Evolutionary conservation across 2,329 filamentous ascomycete genomes (phyloP).

Genomic region (Colletotrichum neosansevieriae): DNA sequence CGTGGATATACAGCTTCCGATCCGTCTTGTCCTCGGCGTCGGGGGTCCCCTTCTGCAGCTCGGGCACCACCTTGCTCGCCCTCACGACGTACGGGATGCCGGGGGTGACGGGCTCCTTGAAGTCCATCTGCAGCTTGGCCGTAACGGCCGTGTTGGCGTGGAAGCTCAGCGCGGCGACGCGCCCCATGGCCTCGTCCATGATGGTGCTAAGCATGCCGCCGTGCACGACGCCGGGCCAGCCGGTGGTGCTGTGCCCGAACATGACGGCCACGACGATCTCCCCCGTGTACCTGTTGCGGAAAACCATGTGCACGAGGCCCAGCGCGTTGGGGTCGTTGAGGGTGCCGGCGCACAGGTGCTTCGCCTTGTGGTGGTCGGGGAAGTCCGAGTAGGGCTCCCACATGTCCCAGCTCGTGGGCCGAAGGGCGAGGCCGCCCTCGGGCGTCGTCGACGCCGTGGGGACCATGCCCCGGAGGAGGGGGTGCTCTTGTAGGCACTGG

Average conservation of each 20-base stretch:
- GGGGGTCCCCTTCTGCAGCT: slow-evolving; percentile 13
- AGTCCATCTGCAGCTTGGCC: slow-evolving; percentile 32
- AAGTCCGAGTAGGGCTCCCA: slow-evolving; percentile 34
- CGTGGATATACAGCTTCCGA: slow-evolving; percentile 38
- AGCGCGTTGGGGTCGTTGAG: slow-evolving; percentile 47
- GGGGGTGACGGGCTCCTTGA: slow-evolving; percentile 29
- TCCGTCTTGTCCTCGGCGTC: slow-evolving; percentile 35
- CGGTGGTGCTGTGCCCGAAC: slow-evolving; percentile 50
- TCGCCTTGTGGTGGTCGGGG: slow-evolving; percentile 34
- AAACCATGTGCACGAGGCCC: slow-evolving; percentile 50
- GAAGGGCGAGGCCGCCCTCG: neutral
- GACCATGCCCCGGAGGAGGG: slow-evolving; percentile 17
- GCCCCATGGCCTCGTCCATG: slow-evolving; percentile 54
- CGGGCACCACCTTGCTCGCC: slow-evolving; percentile 21
- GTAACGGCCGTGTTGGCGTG: slow-evolving; percentile 36
- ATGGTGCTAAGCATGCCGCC: slow-evolving; percentile 53
- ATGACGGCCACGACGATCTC: slow-evolving; percentile 48
- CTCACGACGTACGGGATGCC: slow-evolving; percentile 31
- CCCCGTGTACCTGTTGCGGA: slow-evolving; percentile 45
- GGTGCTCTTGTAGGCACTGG: slow-evolving; percentile 1
- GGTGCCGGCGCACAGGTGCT: slow-evolving; percentile 51
- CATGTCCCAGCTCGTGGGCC: slow-evolving; percentile 15
- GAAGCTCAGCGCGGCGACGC: slow-evolving; percentile 32
- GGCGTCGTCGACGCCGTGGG: neutral
- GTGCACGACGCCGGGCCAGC: slow-evolving; percentile 50